A percentile compares a stretch with the other conserved stretches of the same genome.
Conservation (phyloP, 495 filamentous ascomycete species). For the Neurospora tetrasperma region DNA sequence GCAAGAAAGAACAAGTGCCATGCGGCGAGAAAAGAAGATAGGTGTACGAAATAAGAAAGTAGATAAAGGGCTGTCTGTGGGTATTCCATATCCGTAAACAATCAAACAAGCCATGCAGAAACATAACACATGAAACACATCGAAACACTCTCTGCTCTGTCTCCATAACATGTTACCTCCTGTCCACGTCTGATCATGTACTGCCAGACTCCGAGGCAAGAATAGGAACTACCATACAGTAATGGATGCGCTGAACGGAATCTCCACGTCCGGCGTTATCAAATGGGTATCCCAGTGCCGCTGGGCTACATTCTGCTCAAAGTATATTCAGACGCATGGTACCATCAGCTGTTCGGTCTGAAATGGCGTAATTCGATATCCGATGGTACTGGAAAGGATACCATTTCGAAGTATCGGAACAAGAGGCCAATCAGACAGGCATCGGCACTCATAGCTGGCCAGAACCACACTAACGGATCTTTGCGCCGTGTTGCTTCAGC, state of each 20-base stretch:
- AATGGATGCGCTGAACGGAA: not conserved
- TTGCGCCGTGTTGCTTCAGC: conserved; percentile 36
- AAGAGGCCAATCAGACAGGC: not conserved
- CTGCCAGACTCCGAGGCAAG: not conserved
- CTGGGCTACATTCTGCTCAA: not conserved
- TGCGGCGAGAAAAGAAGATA: conserved; percentile 5
- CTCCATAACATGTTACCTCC: not conserved
- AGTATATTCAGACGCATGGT: not conserved
- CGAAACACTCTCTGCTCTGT: not conserved
- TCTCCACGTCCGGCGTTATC: not conserved
- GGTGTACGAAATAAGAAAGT: not conserved
- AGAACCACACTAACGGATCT: conserved; percentile 14
- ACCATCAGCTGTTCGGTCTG: not conserved
- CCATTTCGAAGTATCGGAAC: not conserved
- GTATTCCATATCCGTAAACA: conserved; percentile 16
- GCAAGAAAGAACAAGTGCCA: not conserved
- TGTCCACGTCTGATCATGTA: not conserved
- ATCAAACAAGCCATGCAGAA: conserved; percentile 4
- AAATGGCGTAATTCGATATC: not conserved
- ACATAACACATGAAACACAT: conserved; percentile 14
- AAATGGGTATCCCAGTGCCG: not conserved
- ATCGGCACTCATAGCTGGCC: not conserved
- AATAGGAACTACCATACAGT: not conserved
- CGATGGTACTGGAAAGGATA: not conserved
- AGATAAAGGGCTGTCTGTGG: conserved; percentile 4